phyloP scores from a whole-genome alignment of 2,329 filamentous ascomycete species.

The Hypoxylon sp. region DNA sequence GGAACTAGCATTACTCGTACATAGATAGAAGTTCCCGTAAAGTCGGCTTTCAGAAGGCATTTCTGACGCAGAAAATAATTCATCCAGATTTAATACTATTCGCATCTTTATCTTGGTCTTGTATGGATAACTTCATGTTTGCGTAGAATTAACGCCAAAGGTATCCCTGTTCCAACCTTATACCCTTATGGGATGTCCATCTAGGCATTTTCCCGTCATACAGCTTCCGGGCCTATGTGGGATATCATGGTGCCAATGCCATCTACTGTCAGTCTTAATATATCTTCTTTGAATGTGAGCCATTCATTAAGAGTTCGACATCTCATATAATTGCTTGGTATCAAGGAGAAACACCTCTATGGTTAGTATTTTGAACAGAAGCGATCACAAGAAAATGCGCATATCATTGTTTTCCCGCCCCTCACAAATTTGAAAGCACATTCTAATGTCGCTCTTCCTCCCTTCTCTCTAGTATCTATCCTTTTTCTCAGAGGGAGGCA shows the following conservation, averaged over 20 bases:
- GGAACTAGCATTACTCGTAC: slow-evolving; percentile 29
- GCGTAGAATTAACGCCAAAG: not conserved
- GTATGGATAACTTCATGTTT: not conserved
- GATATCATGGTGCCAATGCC: not conserved
- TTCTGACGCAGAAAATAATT: slow-evolving; percentile 23
- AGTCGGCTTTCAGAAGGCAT: slow-evolving; percentile 10
- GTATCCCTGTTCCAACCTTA: not conserved
- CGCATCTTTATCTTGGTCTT: not conserved
- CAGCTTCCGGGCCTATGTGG: not conserved
- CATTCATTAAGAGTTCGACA: not conserved
- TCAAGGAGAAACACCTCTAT: not conserved
- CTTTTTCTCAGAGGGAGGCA: not conserved
- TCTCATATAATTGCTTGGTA: not conserved
- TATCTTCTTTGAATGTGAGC: not conserved
- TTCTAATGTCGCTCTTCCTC: not conserved
- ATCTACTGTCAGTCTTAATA: not conserved
- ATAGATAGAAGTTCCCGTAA: slow-evolving; percentile 31
- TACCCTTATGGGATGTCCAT: too few relatives aligned
- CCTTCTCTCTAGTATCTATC: not conserved
- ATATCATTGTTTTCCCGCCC: not conserved
- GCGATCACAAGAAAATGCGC: not conserved
- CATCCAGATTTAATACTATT: slow-evolving; percentile 3
- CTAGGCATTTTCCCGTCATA: too few relatives aligned
- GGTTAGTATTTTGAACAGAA: not conserved
- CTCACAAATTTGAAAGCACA: not conserved